A percentile compares a stretch with the other conserved stretches of the same genome.
phyloP scores from a whole-genome alignment of 2,329 filamentous ascomycete species.

The Grosmannia penicillata region DNA sequence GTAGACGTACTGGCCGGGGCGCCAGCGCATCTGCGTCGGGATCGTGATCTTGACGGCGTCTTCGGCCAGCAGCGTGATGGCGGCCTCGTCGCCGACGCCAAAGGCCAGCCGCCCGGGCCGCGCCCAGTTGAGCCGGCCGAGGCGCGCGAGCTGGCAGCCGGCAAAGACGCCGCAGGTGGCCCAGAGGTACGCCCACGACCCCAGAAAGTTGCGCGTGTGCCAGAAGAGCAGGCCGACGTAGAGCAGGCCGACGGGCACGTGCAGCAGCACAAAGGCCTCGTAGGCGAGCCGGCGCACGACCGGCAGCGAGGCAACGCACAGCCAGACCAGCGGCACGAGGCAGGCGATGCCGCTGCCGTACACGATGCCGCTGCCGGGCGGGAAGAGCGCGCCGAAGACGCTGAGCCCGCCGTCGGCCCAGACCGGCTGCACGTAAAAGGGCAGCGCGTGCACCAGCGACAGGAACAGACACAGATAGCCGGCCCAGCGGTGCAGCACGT shows the following conservation, averaged over 20 bases:
- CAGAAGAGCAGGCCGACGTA: constrained; percentile 83
- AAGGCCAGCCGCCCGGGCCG: constrained; percentile 69
- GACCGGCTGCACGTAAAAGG: constrained; percentile 80
- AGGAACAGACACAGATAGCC: constrained; percentile 76
- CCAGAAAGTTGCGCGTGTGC: constrained; percentile 87
- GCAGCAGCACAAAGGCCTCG: constrained; percentile 70
- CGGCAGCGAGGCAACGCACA: constrained; percentile 74
- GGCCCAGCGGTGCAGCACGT: constrained; percentile 85
- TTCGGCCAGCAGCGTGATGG: constrained; percentile 77
- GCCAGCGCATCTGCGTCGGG: constrained; percentile 84
- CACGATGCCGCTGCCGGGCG: constrained; percentile 42
- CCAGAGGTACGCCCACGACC: constrained; percentile 80
- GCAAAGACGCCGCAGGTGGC: constrained; percentile 68
- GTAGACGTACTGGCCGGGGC: constrained; percentile 88
- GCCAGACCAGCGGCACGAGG: constrained; percentile 64
- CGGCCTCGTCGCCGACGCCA: constrained; percentile 80
- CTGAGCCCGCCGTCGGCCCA: constrained; percentile 64
- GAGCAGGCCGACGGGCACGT: constrained; percentile 66
- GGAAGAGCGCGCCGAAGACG: constrained; percentile 58
- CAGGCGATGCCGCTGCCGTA: constrained; percentile 81
- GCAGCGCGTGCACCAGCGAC: constrained; percentile 69
- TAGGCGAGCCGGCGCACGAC: constrained; percentile 65
- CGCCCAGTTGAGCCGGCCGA: constrained; percentile 84
- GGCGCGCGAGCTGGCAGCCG: constrained; percentile 54
- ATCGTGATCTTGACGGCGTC: constrained; percentile 94